Evolutionary conservation across 192 early-diverging fungal genomes (phyloP).

Genomic region (Allomyces macrogynus): DNA sequence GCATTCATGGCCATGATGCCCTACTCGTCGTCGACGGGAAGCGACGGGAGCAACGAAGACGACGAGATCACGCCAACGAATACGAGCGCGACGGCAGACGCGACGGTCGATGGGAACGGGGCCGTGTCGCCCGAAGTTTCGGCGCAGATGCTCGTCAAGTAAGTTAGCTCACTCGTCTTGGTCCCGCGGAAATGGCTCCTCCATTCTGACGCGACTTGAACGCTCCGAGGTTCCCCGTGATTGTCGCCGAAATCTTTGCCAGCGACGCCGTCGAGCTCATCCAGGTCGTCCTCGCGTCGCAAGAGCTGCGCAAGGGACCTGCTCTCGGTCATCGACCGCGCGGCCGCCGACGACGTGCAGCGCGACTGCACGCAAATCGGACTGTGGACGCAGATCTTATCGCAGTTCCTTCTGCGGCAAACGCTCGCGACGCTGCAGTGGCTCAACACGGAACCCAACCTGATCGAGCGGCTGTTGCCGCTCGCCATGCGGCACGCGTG

Average conservation of each 20-base stretch:
- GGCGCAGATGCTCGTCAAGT: constrained; percentile 1
- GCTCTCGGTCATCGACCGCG: constrained; percentile 66
- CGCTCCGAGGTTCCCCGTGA: constrained; percentile 47
- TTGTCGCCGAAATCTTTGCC: constrained; percentile 55
- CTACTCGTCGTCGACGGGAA: no score
- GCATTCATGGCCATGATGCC: no score
- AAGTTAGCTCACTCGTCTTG: not conserved
- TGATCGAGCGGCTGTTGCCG: constrained; percentile 51
- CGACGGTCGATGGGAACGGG: no score
- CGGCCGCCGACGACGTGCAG: constrained; percentile 47
- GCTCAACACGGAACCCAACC: constrained; percentile 54
- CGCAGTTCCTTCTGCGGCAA: constrained; percentile 69
- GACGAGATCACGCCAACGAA: not conserved
- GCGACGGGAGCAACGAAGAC: no score
- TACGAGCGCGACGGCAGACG: not conserved
- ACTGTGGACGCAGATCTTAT: constrained; percentile 84
- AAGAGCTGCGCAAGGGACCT: constrained; percentile 56
- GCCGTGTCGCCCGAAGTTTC: not conserved
- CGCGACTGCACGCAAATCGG: constrained; percentile 36
- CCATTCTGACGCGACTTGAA: not conserved
- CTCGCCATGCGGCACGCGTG: constrained; percentile 64
- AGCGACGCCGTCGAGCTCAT: constrained; percentile 57
- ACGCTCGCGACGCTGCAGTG: constrained; percentile 75
- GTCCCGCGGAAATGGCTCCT: constrained; percentile 1
- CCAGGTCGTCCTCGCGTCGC: constrained; percentile 49